Conservation (phyloP, 768 basidiomycete species). For the Cystobasidium onofrii region DNA sequence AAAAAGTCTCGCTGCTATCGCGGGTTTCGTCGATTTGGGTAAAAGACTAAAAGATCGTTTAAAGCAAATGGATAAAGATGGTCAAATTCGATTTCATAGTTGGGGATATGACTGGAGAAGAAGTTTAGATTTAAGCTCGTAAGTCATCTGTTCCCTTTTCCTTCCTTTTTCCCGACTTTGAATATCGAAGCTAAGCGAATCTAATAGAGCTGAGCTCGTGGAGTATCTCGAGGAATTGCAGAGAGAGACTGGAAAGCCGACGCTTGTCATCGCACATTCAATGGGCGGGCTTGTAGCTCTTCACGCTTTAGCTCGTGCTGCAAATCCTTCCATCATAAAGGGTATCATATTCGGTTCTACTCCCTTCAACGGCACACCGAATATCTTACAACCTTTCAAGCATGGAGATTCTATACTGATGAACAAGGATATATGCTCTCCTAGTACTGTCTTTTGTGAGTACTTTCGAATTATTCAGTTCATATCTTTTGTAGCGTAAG, state of each 20-base stretch:
- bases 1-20: conserved; percentile 31
- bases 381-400: conserved; percentile 35
- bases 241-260: neutral
- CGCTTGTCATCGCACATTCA: conserved; percentile 20
- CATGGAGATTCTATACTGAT: conserved; percentile 17
- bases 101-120: conserved; percentile 40
- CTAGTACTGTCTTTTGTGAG: conserved; percentile 19
- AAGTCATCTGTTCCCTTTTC: neutral
- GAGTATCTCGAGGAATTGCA: neutral
- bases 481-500: too few relatives aligned
- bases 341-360: conserved; percentile 36
- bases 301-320: conserved; percentile 31
- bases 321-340: conserved; percentile 35
- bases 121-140: conserved; percentile 29
- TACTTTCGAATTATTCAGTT: too few relatives aligned
- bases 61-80: conserved; percentile 10
- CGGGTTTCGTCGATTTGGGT: conserved; percentile 36
- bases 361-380: conserved; percentile 35
- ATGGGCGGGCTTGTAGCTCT: conserved; percentile 40
- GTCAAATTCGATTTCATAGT: conserved; percentile 27
- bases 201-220: neutral
- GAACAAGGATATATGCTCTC: conserved; percentile 28
- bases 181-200: too few relatives aligned
- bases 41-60: conserved; percentile 28
- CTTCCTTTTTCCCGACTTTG: too few relatives aligned